Conservation (phyloP, 1,139 yeast genomes). For the Eremothecium coryli region DNA sequence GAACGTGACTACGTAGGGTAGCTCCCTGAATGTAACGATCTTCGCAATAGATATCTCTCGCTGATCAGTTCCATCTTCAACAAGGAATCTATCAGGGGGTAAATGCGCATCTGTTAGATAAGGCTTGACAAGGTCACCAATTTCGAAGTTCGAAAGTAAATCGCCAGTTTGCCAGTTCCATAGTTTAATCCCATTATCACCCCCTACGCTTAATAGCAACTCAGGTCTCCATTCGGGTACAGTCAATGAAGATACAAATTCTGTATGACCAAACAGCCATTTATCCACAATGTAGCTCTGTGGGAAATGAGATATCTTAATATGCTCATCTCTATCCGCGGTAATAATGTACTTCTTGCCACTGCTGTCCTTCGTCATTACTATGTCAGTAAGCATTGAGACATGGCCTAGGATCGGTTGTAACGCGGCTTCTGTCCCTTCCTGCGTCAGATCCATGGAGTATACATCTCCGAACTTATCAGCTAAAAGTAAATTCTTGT, state of each 20-base stretch:
- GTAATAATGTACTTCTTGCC: slow-evolving; percentile 53
- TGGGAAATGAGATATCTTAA: slow-evolving; percentile 78
- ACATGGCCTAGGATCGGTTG: slow-evolving; percentile 88
- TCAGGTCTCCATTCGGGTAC: slow-evolving; percentile 43
- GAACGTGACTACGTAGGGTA: slow-evolving; percentile 37
- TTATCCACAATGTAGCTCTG: slow-evolving; percentile 66
- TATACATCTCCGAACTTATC: slow-evolving; percentile 98
- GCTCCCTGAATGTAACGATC: slow-evolving; percentile 31
- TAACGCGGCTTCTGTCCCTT: slow-evolving; percentile 18
- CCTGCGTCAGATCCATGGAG: slow-evolving; percentile 36
- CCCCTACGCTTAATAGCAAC: slow-evolving; percentile 74
- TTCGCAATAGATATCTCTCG: slow-evolving; percentile 49
- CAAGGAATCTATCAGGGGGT: slow-evolving; percentile 59
- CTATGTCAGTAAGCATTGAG: slow-evolving; percentile 80
- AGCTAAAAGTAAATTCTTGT: slow-evolving; percentile 55
- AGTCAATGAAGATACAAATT: slow-evolving; percentile 61
- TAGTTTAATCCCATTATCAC: slow-evolving; percentile 64
- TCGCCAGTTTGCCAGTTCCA: slow-evolving; percentile 69
- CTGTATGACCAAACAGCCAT: slow-evolving; percentile 81
- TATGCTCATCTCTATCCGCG: slow-evolving; percentile 94
- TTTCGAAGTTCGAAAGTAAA: slow-evolving; percentile 41
- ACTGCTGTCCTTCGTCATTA: slow-evolving; percentile 35
- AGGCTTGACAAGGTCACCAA: slow-evolving; percentile 41
- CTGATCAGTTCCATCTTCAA: slow-evolving; percentile 37
- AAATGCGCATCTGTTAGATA: slow-evolving; percentile 49